Base-by-base conservation (phyloP, 2,329 filamentous ascomycete species). In the Zasmidium angulare region DNA sequence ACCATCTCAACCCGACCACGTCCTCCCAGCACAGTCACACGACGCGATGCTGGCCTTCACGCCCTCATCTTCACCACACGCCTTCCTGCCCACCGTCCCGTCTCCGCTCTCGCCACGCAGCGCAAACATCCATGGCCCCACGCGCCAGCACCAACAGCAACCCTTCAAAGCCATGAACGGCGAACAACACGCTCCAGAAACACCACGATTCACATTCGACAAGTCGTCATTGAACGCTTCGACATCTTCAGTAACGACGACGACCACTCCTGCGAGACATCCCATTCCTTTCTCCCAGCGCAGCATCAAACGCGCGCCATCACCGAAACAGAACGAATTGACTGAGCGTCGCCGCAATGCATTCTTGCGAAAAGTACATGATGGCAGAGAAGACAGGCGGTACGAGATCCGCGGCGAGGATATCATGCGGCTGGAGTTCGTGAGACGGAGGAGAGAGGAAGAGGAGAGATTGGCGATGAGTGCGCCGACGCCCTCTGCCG, bases 321-420 rank as follows among this genome's bases (percentile, higher is more conserved):
- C 89, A 6, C 75, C 86, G 19, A 82, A 83, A 64, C 82, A 77
- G 53, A 77, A 91, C 70, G 84, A 84, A 19, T 79, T 80, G 0
- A 84, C 86, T 56, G 86, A 90, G 70, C 79, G 82, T 55, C 78
- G 90, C 58, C 79, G 89, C 50, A 83, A 84, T 29, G 77, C 89
- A 57, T 93, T 93, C 67, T 76, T 93, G 60, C 84, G 86, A 69
- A 89, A 77, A 55, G 77, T 82, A 11, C 70, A 76, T 53, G 75
- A 75, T 46, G 69, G 69, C 1, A 69, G 79, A 46, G 79, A 82
- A 3, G 79, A 82, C 3, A 72, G 71, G 68, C 73, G 75, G 50
- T 82, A 77, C 75, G 75, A 77, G 59, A 66, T 67, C 17, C 69
- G 79, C 26, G 76, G 78, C 1, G 80, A 82, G 31, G 77, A 81